phyloP scores from a whole-genome alignment of 331 rosid species.

The Saraca asoca region DNA sequence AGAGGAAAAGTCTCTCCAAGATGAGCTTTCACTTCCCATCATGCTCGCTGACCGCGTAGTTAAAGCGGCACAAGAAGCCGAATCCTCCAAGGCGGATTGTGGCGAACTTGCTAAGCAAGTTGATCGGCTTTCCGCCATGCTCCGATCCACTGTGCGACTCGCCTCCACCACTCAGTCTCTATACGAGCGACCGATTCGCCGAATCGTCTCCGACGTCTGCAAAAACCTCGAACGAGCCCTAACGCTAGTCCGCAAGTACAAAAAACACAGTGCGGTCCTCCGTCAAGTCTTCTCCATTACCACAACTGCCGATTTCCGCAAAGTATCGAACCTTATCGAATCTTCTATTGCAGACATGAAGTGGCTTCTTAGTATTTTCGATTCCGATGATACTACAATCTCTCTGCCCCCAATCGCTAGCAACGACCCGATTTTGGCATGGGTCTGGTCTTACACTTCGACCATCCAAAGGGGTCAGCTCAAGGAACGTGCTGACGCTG shows the following conservation, averaged over 20 bases:
- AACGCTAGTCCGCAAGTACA: constrained; percentile 58
- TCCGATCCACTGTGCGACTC: constrained; percentile 59
- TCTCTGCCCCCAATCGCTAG: constrained; percentile 78
- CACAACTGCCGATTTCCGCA: constrained; percentile 62
- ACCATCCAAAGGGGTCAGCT: constrained; percentile 78
- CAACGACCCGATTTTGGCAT: constrained; percentile 75
- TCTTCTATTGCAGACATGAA: constrained; percentile 74
- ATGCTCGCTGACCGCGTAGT: constrained; percentile 64
- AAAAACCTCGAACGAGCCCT: constrained; percentile 69
- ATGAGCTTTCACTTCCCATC: constrained; percentile 63
- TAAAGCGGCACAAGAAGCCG: constrained; percentile 69
- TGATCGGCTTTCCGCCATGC: constrained; percentile 58
- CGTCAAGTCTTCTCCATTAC: constrained; percentile 78
- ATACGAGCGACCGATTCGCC: constrained; percentile 71
- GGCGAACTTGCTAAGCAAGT: constrained; percentile 59
- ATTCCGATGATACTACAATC: constrained; percentile 55
- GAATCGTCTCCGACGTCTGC: constrained; percentile 62
- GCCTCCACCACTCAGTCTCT: constrained; percentile 50
- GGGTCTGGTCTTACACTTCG: constrained; percentile 76
- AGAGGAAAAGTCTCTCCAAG: constrained; percentile 53
- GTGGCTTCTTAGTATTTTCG: constrained; percentile 69
- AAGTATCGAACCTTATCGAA: constrained; percentile 59
- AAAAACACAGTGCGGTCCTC: constrained; percentile 62
- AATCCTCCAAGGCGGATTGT: constrained; percentile 62
- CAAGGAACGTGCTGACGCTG: constrained; percentile 67